Evolutionary conservation across 2,329 filamentous ascomycete genomes (phyloP), one percentile per base, ranked within the genome.

Genomic region (Fusarium nematophilum): DNA sequence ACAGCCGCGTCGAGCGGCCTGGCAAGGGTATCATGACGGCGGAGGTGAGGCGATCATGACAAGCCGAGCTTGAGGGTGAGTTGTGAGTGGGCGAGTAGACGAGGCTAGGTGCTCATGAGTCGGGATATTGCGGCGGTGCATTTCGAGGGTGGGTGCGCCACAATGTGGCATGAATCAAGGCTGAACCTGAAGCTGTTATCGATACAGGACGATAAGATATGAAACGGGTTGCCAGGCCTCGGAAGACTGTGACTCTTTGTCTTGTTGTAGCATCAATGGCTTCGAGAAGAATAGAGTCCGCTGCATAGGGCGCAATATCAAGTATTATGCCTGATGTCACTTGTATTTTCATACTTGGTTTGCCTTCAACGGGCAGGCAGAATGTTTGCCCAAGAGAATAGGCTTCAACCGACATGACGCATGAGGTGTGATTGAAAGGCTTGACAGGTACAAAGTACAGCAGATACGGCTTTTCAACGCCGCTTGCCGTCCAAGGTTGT

Each of bases 371-470:
- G n/a, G 23, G 38, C 23, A 8, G 6, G 18, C 11, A 15, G 14
- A 18, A 21, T 10, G 31, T 31, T 33, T 38, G 45, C n/a, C 34
- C 21, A 38, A 9, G 27, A 33, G n/a, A 37, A 33, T 34, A 66
- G 65, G 62, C 54, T 57, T 44, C 52, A 56, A 55, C 21, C n/a
- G 49, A 50, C 48, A 54, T 67, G 63, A 68, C 65, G 61, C 61
- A 68, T 63, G 40, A n/a, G n/a, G n/a, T n/a, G n/a, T n/a, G n/a
- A n/a, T n/a, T n/a, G 8, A 9, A 31, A 27, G 21, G 14, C 11
- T 21, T 9, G 23, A 30, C 37, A 17, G 23, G 25, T 27, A 10
- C 14, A 11, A 14, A 13, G 31, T 11, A 23, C 36, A 17, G 14
- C 26, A 6, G n/a, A 23, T 23, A 26, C 25, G 23, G 30, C n/a